phyloP scores from a whole-genome alignment of 2,329 filamentous ascomycete species.

The Apiospora marii region DNA sequence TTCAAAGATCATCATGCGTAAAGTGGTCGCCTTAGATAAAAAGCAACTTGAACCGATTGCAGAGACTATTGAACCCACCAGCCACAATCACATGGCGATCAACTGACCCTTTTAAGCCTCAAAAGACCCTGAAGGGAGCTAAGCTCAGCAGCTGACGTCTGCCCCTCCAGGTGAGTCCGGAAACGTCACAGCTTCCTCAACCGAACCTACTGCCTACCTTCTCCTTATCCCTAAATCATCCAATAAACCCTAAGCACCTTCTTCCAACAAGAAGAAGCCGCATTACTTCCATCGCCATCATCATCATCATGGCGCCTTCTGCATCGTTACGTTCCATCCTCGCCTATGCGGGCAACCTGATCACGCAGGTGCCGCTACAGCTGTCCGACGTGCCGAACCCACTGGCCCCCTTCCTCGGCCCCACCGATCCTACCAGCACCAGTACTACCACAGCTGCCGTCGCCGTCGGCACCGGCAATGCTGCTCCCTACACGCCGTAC shows the following conservation, averaged over 20 bases:
- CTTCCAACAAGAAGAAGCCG: background rate
- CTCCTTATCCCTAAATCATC: background rate
- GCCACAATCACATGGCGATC: slow-evolving; percentile 18
- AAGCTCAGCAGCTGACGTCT: slow-evolving; percentile 13
- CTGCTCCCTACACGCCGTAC: slow-evolving; percentile 41
- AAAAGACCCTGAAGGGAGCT: slow-evolving; percentile 7
- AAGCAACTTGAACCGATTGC: background rate
- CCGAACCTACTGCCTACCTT: background rate
- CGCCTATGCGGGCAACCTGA: slow-evolving; percentile 44
- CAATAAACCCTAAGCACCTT: background rate
- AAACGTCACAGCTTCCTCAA: slow-evolving; percentile 15
- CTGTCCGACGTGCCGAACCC: slow-evolving; percentile 36
- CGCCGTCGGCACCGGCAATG: slow-evolving; percentile 9
- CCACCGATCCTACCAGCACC: slow-evolving; percentile 27
- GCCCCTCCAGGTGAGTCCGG: slow-evolving; percentile 5
- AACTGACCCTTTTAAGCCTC: slow-evolving; percentile 14
- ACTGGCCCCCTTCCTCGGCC: slow-evolving; percentile 32
- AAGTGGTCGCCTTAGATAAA: background rate
- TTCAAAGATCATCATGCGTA: background rate
- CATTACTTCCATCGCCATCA: slow-evolving; percentile 1
- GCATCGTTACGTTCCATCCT: slow-evolving; percentile 43
- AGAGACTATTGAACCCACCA: background rate
- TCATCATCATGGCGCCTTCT: slow-evolving; percentile 35
- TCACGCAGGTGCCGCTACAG: slow-evolving; percentile 43
- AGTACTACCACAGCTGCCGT: slow-evolving; percentile 21